Base-by-base conservation (phyloP, 495 filamentous ascomycete genomes). In the Aspergillus affinis region DNA sequence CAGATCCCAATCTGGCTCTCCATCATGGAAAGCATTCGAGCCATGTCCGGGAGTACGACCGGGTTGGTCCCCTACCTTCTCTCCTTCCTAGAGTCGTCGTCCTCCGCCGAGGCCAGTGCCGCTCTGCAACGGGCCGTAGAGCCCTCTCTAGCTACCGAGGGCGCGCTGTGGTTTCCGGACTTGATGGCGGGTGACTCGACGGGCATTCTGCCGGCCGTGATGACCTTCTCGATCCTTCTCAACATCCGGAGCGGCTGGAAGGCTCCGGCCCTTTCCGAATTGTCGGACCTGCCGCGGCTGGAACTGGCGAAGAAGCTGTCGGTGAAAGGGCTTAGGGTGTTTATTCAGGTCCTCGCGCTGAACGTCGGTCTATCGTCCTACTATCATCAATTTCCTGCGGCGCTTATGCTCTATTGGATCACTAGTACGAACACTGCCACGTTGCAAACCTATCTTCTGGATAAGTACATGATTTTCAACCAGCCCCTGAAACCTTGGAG, bases 111-210 rank as follows among this genome's bases (percentile, higher is more conserved):
- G 5, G 57, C 17, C 50, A 45, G 48, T 17, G 30, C 44, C 10
- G 13, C 62, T 32, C 61, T 67, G 3, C 61, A 64, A 52, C 41
- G 72, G 17, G 61, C 68, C 17, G 54, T 83, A 49, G 84, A 91
- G 63, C 81, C 82, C 0, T 75, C 79, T 21, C 67, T 93, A 6
- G 80, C 81, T 0, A 75, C 72, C 2, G 93, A 91, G 61, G 93
- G 93, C 12, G 83, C 83, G 4, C 77, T 91, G 7, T 98, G 92
- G 91, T 93, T 94, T 68, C 80, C 83, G 4, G 82, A 96, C 72
- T 83, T 98, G 6, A 77, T 87, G 15, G 78, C 75, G 6, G 76
- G 88, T 21, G 93, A 97, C 68, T 82, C 90, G 1, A 81, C 82
- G 23, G 77, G 85, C n/a, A 62, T 85, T 20, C 79, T 97, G 0